Evolutionary conservation across 129 eudicot species (phyloP), one percentile per base, ranked within the genome.

Genomic region (Silybum marianum): DNA sequence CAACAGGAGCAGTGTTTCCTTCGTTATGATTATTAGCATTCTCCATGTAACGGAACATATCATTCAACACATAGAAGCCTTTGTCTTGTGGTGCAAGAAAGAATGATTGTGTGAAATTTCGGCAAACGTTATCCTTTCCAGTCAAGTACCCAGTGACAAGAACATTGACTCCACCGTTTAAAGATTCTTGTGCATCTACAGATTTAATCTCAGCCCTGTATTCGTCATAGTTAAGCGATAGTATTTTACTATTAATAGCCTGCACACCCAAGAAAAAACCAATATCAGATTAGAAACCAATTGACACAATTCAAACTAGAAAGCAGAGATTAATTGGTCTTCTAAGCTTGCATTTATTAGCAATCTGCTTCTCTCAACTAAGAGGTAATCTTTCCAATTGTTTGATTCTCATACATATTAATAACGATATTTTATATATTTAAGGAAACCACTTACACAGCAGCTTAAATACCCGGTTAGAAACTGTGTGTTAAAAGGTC

Each of bases 81-180:
- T 81, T 87, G 39, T 96, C 97, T 76, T 96, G 99, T 9, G 99
- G 99, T 6, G 99, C 99, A 75, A 96, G 97, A 70, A 96, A 96
- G 82, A 96, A 96, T 42, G 91, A 72, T 69, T 96, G 99, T 13
- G 93, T 63, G 39, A 96, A 95, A 72, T 88, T 81, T 69, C 89
- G 83, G 44, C 81, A 79, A 34, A 81, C 73, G 70, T 82, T 80
- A 71, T 91, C 98, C 87, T 84, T 87, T 73, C 93, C 89, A 25
- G 94, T 86, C 77, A 96, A 74, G 69, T 69, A 78, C 24, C 99
- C 99, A 83, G 95, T 93, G 46, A 96, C 97, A 28, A 96, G 85
- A 60, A 96, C 98, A 78, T 89, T 88, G 60, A 96, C 98, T 39
- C 99, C 99, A 46, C 88, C 89, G 85, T 84, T 83, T 36, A 79